A percentile compares a stretch with the other conserved stretches of the same genome.
Evolutionary conservation across 768 basidiomycete genomes (phyloP).

Genomic region (Kockovaella imperatae): DNA sequence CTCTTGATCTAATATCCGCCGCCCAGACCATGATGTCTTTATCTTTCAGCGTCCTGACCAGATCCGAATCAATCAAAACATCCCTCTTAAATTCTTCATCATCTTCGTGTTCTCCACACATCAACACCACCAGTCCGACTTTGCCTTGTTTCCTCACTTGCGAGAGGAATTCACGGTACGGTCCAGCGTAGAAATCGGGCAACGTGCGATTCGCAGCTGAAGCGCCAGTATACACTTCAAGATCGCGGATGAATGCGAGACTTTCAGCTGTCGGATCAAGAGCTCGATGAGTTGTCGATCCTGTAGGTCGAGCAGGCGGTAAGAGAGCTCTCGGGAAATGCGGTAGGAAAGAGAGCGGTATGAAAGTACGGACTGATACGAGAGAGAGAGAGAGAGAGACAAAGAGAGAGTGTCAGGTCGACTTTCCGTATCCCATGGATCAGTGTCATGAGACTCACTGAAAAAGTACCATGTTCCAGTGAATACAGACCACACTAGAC

Average conservation of each 20-base stretch:
- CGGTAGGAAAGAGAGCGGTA: conserved; percentile 36
- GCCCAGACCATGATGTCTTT: conserved; percentile 83
- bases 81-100: conserved; percentile 78
- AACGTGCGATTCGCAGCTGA: conserved; percentile 46
- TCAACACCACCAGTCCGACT: conserved; percentile 71
- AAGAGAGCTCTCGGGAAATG: conserved; percentile 38
- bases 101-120: conserved; percentile 85
- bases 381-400: not conserved
- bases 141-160: conserved; percentile 62
- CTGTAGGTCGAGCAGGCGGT: conserved; percentile 20
- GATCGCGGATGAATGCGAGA: conserved; percentile 21
- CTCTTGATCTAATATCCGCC: conserved; percentile 74
- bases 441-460: conserved; percentile 20
- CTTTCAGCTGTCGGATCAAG: conserved; percentile 25
- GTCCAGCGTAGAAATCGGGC: conserved; percentile 71
- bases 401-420: not conserved
- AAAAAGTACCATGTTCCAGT: conserved; percentile 37
- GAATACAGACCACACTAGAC: conserved; percentile 22
- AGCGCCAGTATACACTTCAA: conserved; percentile 21
- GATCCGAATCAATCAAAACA: conserved; percentile 64
- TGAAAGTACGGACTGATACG: conserved; percentile 31
- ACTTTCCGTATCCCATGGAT: not conserved
- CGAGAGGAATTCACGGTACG: conserved; percentile 72
- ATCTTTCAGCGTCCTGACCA: conserved; percentile 62
- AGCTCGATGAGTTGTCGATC: conserved; percentile 1